Evolutionary conservation across 148 eudicot species (phyloP).

Genomic region (Persicaria tinctoria): DNA sequence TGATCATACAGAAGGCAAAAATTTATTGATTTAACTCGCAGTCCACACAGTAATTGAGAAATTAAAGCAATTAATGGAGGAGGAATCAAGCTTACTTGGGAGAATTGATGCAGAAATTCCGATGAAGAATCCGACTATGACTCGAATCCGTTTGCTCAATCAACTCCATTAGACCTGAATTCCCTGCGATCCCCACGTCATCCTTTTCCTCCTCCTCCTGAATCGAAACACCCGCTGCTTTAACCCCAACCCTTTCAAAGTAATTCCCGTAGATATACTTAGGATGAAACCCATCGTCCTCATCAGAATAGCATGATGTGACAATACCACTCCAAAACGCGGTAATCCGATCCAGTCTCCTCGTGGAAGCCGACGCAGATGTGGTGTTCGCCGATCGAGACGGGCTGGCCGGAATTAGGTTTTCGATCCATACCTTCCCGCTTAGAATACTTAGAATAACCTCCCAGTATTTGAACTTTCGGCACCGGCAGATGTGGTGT

Average conservation of each 20-base stretch:
- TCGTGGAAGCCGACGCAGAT: conserved; percentile 83
- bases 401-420: conserved; percentile 75
- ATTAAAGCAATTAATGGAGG: background rate
- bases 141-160: conserved; percentile 30
- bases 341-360: conserved; percentile 60
- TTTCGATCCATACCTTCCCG: conserved; percentile 24
- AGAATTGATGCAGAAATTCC: too few species aligned
- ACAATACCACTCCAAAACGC: conserved; percentile 99
- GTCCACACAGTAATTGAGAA: too few species aligned
- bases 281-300: conserved; percentile 61
- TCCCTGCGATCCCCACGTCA: conserved; percentile 25
- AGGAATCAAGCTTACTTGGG: background rate
- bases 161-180: conserved; percentile 59
- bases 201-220: background rate
- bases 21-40: too few species aligned
- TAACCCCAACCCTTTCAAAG: conserved; percentile 48
- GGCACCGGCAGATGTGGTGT: too few species aligned
- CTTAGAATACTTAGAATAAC: conserved; percentile 45
- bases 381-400: conserved; percentile 71
- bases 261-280: conserved; percentile 96
- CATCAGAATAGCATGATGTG: conserved; percentile 87
- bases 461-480: conserved; percentile 10
- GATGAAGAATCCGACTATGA: too few species aligned
- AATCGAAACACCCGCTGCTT: background rate
- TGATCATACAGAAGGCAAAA: too few species aligned